Evolutionary conservation across 2,329 filamentous ascomycete genomes (phyloP), one percentile per base, ranked within the genome.

Genomic region (Huntiella decipiens): DNA sequence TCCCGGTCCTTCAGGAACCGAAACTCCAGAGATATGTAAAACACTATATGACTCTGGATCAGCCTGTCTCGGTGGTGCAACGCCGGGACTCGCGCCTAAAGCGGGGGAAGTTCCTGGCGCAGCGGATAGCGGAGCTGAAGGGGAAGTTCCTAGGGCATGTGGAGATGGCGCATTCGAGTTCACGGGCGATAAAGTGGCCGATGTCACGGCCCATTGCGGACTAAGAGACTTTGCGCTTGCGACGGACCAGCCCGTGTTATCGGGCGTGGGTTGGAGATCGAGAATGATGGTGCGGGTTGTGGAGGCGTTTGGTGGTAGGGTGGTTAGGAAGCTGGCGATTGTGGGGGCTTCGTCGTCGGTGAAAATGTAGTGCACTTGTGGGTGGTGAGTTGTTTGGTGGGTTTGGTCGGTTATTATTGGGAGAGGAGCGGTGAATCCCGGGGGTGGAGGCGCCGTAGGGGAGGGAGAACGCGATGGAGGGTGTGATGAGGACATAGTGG

Each of bases 361-460:
- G 65, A 98, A 96, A 56, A 96, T 73, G 64, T 96, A 96, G 63
- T 88, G 85, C 1, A 94, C 77, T 1, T 88, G 91, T 10, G 48
- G 44, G 58, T 96, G 87, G 55, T 84, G 71, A 51, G 84, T 82
- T 39, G 82, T 74, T 6, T 74, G 78, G n/a, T 74, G 71, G 8
- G 71, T 63, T 60, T 94, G 86, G 56, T 83, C 77, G 52, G 95
- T 69, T 52, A 96, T 69, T 37, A 95, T 67, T 1, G 84, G 81
- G 65, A 94, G 80, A 2, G 85, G 83, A 1, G 51, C 49, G 33
- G 42, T 44, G 38, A 49, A 46, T 22, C 0, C 8, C 5, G 40
- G 28, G 2, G 40, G 13, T 33, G 40, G 40, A 5, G 40, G 40
- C 13, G 17, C 17, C 6, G 5, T 11, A 6, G 40, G n/a, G 4